phyloP scores from a whole-genome alignment of 148 eudicot species.

The Silene uniflora region DNA sequence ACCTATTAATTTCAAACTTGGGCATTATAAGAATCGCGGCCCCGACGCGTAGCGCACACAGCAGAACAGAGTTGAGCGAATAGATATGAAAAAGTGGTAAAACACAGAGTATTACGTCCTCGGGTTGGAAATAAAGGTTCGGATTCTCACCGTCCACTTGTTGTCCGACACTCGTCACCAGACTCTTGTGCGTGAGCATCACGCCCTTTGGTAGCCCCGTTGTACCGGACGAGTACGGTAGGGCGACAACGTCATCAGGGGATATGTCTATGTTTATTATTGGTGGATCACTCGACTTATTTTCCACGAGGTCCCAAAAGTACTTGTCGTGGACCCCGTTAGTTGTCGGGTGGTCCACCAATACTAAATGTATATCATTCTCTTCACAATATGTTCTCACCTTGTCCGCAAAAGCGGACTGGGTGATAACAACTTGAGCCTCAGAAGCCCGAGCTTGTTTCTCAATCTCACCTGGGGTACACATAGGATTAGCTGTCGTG shows the following conservation, averaged over 20 bases:
- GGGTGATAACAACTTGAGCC: constrained; percentile 54
- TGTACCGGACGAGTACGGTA: constrained; percentile 87
- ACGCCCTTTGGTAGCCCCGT: constrained; percentile 92
- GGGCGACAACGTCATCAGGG: constrained; percentile 69
- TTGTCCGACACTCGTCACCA: constrained; percentile 73
- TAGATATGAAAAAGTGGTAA: constrained; percentile 84
- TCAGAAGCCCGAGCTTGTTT: constrained; percentile 52
- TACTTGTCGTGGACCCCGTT: constrained; percentile 27
- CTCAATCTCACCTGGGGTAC: constrained; percentile 40
- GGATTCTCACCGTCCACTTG: constrained; percentile 93
- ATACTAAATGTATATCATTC: constrained; percentile 22
- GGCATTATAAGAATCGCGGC: constrained; percentile 69
- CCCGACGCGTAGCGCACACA: constrained; percentile 69
- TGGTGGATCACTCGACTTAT: constrained; percentile 19
- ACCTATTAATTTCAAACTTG: constrained; percentile 57
- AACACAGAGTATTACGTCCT: constrained; percentile 73
- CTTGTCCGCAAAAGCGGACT: constrained; percentile 47
- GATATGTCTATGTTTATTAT: constrained; percentile 26
- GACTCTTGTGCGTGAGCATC: constrained; percentile 67
- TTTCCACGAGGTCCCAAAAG: constrained; percentile 37
- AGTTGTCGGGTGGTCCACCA: constrained; percentile 27
- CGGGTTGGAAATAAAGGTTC: constrained; percentile 48
- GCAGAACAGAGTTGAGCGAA: constrained; percentile 64
- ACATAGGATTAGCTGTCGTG: constrained; percentile 54
- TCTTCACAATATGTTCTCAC: constrained; percentile 32